phyloP scores from a whole-genome alignment of 2,329 filamentous ascomycete species.

The Aspergillus neotritici region DNA sequence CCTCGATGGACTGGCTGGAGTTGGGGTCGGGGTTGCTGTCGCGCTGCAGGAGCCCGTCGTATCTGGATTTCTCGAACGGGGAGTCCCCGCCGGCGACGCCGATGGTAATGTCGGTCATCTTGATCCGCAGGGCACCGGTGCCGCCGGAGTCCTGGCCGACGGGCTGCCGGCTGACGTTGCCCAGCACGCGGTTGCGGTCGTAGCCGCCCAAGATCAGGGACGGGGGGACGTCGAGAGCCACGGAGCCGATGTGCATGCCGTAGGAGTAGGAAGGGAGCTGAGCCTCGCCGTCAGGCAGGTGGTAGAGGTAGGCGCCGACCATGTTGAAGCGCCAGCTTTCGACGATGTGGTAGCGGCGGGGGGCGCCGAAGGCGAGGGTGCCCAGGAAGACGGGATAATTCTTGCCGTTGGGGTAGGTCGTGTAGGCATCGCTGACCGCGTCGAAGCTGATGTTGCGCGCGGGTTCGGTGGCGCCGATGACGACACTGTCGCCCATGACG shows the following conservation, averaged over 20 bases:
- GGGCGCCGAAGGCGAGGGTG: conserved; percentile 9
- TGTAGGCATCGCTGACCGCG: conserved; percentile 1
- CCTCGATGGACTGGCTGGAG: conserved; percentile 25
- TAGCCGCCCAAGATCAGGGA: conserved; percentile 40
- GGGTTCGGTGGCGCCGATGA: conserved; percentile 1
- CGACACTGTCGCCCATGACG: not conserved
- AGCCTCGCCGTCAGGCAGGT: not conserved
- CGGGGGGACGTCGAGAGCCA: conserved; percentile 24
- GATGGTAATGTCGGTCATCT: conserved; percentile 37
- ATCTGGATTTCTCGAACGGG: conserved; percentile 29
- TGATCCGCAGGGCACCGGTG: conserved; percentile 7
- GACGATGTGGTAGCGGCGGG: conserved; percentile 8
- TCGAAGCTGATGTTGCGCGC: conserved; percentile 2
- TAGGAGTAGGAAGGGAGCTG: conserved; percentile 37
- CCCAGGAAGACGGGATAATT: conserved; percentile 10
- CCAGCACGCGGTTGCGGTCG: conserved; percentile 25
- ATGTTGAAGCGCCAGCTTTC: conserved; percentile 2
- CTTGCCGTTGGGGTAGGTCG: conserved; percentile 7
- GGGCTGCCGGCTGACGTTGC: conserved; percentile 20
- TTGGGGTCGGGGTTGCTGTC: conserved; percentile 20
- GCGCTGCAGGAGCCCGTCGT: conserved; percentile 23
- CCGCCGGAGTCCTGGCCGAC: conserved; percentile 1
- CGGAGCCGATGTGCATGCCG: conserved; percentile 40
- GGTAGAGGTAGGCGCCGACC: conserved; percentile 7
- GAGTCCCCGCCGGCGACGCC: conserved; percentile 37